These are phyloP conservation scores for Lodderomyces jiufengensis DNA, from an alignment of 1,139 yeast species.

Conservation along the genomic window DNA sequence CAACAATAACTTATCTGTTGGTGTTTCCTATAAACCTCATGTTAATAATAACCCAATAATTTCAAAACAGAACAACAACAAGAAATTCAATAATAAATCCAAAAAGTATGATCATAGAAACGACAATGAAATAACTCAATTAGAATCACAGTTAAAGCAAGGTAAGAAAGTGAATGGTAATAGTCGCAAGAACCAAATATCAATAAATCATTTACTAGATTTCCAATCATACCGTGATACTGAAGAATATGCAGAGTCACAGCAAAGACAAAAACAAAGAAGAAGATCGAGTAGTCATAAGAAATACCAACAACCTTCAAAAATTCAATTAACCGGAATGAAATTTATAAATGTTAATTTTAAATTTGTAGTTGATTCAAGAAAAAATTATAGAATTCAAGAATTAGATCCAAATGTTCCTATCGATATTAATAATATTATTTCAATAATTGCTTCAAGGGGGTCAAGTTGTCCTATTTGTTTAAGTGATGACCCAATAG, in stretches of 20 bases:
- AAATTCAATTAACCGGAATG: conserved; percentile 57
- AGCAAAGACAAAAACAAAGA: conserved; percentile 10
- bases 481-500: conserved; percentile 74
- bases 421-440: conserved; percentile 56
- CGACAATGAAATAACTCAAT: conserved; percentile 7
- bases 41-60: no score
- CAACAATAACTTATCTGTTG: no score
- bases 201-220: conserved; percentile 62
- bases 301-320: conserved; percentile 11
- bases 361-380: conserved; percentile 70
- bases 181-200: conserved; percentile 52
- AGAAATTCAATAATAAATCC: conserved; percentile 4
- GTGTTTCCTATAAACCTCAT: no score
- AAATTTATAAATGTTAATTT: conserved; percentile 81
- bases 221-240: conserved; percentile 53
- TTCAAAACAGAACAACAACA: conserved; percentile 1
- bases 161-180: conserved; percentile 17
- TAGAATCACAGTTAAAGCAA: conserved; percentile 15
- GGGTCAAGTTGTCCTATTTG: conserved; percentile 91
- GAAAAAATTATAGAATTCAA: conserved; percentile 54
- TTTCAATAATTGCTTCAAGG: conserved; percentile 69
- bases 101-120: conserved; percentile 7
- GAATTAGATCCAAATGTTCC: conserved; percentile 72
- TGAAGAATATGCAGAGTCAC: conserved; percentile 37
- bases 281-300: conserved; percentile 18